Conservation (phyloP, 2,329 filamentous ascomycete species). For the Diaporthe ilicicola region DNA sequence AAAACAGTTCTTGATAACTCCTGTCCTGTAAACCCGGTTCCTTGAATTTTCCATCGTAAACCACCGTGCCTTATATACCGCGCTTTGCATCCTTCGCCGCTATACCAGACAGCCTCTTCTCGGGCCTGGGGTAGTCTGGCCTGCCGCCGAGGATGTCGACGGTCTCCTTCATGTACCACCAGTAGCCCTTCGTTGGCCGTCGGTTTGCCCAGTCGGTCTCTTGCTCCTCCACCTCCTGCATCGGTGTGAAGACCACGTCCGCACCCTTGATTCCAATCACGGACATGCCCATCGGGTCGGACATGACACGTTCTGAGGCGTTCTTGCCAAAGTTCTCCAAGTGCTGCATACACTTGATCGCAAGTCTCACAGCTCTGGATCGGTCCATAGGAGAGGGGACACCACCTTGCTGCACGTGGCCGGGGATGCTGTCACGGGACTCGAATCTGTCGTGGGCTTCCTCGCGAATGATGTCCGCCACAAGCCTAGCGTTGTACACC, state of each 20-base stretch:
- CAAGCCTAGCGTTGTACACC: conserved; percentile 91
- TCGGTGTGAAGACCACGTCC: conserved; percentile 84
- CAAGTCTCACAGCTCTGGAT: conserved; percentile 87
- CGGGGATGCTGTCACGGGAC: conserved; percentile 87
- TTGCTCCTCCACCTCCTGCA: conserved; percentile 80
- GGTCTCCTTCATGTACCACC: conserved; percentile 80
- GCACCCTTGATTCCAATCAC: conserved; percentile 96
- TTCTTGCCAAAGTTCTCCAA: conserved; percentile 80
- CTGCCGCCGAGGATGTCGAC: conserved; percentile 87
- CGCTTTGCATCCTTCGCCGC: conserved; percentile 70
- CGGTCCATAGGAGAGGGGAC: conserved; percentile 96
- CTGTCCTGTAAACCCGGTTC: conserved; percentile 9
- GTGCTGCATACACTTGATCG: conserved; percentile 94
- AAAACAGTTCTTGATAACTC: conserved; percentile 25
- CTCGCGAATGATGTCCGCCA: conserved; percentile 94
- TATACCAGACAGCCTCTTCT: conserved; percentile 58
- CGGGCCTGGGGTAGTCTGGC: conserved; percentile 60
- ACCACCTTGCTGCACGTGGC: conserved; percentile 93
- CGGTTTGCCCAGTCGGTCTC: conserved; percentile 95
- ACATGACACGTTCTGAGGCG: conserved; percentile 71
- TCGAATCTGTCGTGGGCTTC: conserved; percentile 94
- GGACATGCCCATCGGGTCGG: conserved; percentile 75
- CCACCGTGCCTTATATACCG: conserved; percentile 46
- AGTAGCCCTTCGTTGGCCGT: conserved; percentile 84
- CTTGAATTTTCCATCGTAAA: conserved; percentile 3